These are phyloP conservation scores for Linaria vulgaris DNA, from an alignment of 257 asterid genomes.

Conservation along the genomic window DNA sequence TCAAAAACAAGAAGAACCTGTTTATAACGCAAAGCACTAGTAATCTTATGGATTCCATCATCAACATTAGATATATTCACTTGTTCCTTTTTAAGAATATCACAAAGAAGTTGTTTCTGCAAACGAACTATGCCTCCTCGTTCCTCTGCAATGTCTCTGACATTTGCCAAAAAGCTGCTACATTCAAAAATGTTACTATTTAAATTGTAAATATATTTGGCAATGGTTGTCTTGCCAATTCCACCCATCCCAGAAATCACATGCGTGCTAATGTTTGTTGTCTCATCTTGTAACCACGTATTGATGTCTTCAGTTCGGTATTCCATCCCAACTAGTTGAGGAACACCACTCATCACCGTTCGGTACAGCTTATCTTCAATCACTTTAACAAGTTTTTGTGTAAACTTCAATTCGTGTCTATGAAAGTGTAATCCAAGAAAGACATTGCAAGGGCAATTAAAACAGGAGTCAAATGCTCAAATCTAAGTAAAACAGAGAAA, in stretches of 20 bases:
- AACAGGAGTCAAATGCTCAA: background rate
- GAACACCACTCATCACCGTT: constrained; percentile 15
- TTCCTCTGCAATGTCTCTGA: constrained; percentile 23
- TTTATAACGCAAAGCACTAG: constrained; percentile 12
- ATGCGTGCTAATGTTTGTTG: background rate
- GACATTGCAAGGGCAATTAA: background rate
- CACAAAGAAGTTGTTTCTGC: constrained; percentile 25
- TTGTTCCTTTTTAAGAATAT: constrained; percentile 1
- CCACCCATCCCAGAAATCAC: constrained; percentile 26
- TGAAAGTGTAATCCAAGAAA: background rate
- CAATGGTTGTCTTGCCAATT: constrained; percentile 32
- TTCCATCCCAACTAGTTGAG: constrained; percentile 20
- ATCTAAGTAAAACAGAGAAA: background rate
- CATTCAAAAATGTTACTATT: constrained; percentile 23
- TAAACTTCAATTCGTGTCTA: constrained; percentile 16
- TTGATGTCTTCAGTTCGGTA: constrained; percentile 12
- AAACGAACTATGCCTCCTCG: constrained; percentile 21
- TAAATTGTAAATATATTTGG: constrained; percentile 28
- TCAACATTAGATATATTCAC: constrained; percentile 14
- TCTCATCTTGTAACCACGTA: constrained; percentile 21
- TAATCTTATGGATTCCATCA: constrained; percentile 28
- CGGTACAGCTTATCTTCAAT: constrained; percentile 17
- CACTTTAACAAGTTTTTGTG: constrained; percentile 19
- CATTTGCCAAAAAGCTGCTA: constrained; percentile 26
- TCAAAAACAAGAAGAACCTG: constrained; percentile 29